A percentile compares a stretch with the other conserved stretches of the same genome.
Conservation (phyloP, 768 basidiomycete species). For the Lenzites betulinus region DNA sequence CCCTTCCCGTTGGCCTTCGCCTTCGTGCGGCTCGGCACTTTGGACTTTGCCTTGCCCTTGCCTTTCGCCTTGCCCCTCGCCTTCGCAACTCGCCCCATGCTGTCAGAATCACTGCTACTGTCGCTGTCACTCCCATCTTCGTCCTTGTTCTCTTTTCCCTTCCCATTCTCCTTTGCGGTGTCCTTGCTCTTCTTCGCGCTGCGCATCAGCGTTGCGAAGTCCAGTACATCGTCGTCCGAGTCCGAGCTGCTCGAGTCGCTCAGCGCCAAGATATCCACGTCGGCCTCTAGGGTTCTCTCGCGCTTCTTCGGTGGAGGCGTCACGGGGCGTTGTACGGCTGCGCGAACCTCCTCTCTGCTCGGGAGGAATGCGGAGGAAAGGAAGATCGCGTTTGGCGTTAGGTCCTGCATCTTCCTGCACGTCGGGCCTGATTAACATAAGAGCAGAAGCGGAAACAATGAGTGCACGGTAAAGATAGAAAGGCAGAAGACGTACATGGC, state of each 20-base stretch:
- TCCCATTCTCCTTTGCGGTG: conserved; percentile 5
- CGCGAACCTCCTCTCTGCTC: conserved; percentile 53
- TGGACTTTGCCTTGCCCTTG: conserved; percentile 14
- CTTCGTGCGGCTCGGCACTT: not conserved
- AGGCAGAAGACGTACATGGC: conserved; percentile 55
- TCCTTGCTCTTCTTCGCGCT: conserved; percentile 2
- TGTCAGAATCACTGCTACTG: too few relatives aligned
- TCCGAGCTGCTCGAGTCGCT: conserved; percentile 15
- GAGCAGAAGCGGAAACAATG: not conserved
- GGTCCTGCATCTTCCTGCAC: conserved; percentile 68
- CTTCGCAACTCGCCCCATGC: too few relatives aligned
- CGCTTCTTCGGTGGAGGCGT: conserved; percentile 8
- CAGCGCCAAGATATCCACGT: conserved; percentile 20
- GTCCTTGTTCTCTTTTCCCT: conserved; percentile 23
- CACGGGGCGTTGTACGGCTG: conserved; percentile 31
- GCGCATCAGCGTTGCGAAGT: conserved; percentile 44
- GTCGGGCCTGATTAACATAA: conserved; percentile 49
- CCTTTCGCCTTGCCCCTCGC: not conserved
- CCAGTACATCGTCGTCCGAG: conserved; percentile 51
- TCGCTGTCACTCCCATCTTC: conserved; percentile 6
- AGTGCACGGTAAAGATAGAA: not conserved
- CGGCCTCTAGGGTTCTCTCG: not conserved
- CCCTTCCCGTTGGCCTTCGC: conserved; percentile 34
- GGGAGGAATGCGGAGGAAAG: conserved; percentile 70
- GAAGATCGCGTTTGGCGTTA: conserved; percentile 55